A percentile compares a stretch with the other conserved stretches of the same genome.
Evolutionary conservation across 495 filamentous ascomycete genomes (phyloP).

Genomic region (Penicillium turbatum): DNA sequence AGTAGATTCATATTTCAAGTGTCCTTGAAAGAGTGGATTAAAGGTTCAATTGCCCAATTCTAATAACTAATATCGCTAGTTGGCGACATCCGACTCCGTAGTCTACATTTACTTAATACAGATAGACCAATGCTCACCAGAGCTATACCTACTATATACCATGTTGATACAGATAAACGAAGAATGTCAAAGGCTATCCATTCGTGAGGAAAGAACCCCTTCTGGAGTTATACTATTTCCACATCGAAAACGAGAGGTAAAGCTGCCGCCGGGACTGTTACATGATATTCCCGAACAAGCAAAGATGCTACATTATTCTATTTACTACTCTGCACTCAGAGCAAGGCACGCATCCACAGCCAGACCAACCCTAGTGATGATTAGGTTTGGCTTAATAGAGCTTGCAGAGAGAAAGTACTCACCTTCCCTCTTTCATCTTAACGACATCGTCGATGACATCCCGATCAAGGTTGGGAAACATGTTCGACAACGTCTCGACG

Average conservation of each 20-base stretch:
- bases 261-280: background rate
- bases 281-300: slow-evolving; percentile 3
- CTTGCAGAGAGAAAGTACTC: slow-evolving; percentile 30
- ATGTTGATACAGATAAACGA: too few relatives aligned
- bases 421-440: slow-evolving; percentile 86
- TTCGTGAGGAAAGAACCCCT: too few relatives aligned
- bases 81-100: background rate
- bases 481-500: slow-evolving; percentile 83
- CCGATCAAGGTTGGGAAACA: slow-evolving; percentile 89
- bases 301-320: slow-evolving; percentile 14
- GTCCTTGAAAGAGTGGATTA: too few relatives aligned
- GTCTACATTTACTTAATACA: too few relatives aligned
- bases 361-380: slow-evolving; percentile 64
- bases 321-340: slow-evolving; percentile 51
- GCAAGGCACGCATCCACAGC: slow-evolving; percentile 91
- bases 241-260: background rate
- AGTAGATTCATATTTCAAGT: too few relatives aligned
- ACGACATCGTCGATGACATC: slow-evolving; percentile 95
- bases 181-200: too few relatives aligned
- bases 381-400: background rate
- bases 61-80: background rate
- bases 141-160: too few relatives aligned
- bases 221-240: background rate
- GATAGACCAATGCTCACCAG: too few relatives aligned
- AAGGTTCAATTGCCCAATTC: too few relatives aligned